Evolutionary conservation across 495 filamentous ascomycete species (phyloP), one percentile per base, ranked within the genome.

Genomic region (Daldinia concentrica): DNA sequence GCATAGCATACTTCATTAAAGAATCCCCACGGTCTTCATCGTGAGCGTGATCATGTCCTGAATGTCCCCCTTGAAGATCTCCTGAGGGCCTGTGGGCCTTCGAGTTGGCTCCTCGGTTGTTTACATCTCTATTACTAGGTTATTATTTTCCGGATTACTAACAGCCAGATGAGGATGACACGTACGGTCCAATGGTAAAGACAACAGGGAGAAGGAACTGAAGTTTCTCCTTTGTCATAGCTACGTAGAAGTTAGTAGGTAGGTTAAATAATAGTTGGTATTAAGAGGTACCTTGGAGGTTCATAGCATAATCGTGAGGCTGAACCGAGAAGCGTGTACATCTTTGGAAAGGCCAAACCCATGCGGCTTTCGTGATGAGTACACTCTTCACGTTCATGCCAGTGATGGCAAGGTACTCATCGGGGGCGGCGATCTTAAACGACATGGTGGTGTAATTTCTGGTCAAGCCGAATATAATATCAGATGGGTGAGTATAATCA

Each of bases 221-320:
- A 9, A 95, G 84, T 79, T 94, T 95, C 78, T 94, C 92, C 64
- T 89, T 84, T 22, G 91, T 95, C 91, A 94, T 95, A 29, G 92
- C 92, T 78, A 57, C 1, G 11, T 12, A 39, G 12, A 41, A 14
- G 24, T 57, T 56, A 59, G 59, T 14, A 66, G 32, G 41, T 12
- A 45, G 1, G 26, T 48, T 4, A 36, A 36, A 19, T 22, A 15
- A 22, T 43, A 54, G 14, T 8, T 27, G 0, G 17, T n/a, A 29
- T 39, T 3, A 17, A 12, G 3, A 8, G 7, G 11, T 70, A 76
- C 76, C 76, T 77, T 93, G 90, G 4, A 94, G 85, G 52, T 85
- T 87, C 78, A 94, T 88, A 37, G 84, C 84, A 76, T 92, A 93
- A 77, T 93, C 91, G 77, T 91, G 91, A 0, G 92, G 92, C 64